Percentiles rank a stretch among this genome's conserved stretches.
Conservation (phyloP, 306 rosid species). For the Astragalus membranaceus region DNA sequence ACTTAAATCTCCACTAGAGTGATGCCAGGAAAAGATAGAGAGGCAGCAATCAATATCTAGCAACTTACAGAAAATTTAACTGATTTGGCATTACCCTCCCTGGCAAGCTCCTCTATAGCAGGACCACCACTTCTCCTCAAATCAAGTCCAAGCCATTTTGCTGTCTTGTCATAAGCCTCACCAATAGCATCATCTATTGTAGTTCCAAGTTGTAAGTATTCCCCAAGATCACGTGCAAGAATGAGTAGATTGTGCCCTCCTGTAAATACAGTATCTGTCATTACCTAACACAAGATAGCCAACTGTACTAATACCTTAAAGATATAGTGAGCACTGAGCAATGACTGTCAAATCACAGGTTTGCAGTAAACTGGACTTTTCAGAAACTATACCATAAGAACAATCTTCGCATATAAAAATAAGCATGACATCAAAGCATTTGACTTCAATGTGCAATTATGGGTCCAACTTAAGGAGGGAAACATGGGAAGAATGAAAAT, state of each 20-base stretch:
- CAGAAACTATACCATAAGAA: not conserved
- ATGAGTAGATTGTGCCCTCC: constrained; percentile 91
- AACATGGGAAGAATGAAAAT: not conserved
- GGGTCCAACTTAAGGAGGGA: not conserved
- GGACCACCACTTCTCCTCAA: constrained; percentile 97
- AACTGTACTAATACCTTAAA: not conserved
- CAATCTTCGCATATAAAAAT: not conserved
- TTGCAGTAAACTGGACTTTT: not conserved
- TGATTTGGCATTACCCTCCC: constrained; percentile 72
- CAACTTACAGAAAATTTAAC: constrained; percentile 70
- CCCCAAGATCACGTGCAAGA: constrained; percentile 86
- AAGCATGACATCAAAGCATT: not conserved
- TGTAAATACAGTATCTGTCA: constrained; percentile 20
- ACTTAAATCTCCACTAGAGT: constrained; percentile 14
- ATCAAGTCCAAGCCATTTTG: constrained; percentile 98
- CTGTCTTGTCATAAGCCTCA: constrained; percentile 95
- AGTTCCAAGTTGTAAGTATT: constrained; percentile 87
- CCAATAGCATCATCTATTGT: constrained; percentile 97
- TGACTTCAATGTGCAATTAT: not conserved
- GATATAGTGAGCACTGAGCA: not conserved
- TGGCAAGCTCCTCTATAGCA: constrained; percentile 89
- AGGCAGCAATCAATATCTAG: not conserved
- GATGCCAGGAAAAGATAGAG: constrained; percentile 18
- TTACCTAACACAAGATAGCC: constrained; percentile 13
- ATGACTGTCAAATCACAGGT: not conserved